Percentiles rank a stretch among this genome's conserved stretches.
phyloP scores from a whole-genome alignment of 2,329 filamentous ascomycete species.

The Pleoardoris graminearum region DNA sequence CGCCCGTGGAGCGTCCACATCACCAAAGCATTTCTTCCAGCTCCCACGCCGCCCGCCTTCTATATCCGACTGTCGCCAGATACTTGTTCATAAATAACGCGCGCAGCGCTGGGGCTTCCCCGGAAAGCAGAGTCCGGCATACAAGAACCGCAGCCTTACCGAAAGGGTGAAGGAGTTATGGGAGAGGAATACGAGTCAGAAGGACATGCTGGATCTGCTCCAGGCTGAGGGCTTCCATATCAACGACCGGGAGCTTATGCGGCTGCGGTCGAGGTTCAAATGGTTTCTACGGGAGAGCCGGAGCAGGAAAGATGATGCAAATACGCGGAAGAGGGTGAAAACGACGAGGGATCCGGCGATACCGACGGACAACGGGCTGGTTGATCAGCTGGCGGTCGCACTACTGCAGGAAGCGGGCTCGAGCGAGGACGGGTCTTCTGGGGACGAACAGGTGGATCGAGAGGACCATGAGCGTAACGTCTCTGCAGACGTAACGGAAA shows the following conservation, averaged over 20 bases:
- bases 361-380: constrained; percentile 20
- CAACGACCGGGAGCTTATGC: constrained; percentile 70
- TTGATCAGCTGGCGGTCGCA: constrained; percentile 34
- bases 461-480: neutral
- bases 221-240: constrained; percentile 74
- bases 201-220: constrained; percentile 72
- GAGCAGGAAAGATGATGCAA: constrained; percentile 4
- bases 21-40: too few species aligned
- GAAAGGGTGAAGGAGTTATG: constrained; percentile 75
- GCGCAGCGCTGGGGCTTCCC: constrained; percentile 72
- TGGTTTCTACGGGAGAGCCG: constrained; percentile 62
- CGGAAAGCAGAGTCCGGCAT: constrained; percentile 70
- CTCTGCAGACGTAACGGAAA: neutral
- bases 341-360: constrained; percentile 15
- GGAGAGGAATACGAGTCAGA: constrained; percentile 72
- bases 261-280: constrained; percentile 69
- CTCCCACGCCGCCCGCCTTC: too few species aligned
- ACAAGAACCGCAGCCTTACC: constrained; percentile 70
- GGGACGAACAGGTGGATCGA: constrained; percentile 7
- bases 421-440: constrained; percentile 14
- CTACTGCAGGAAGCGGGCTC: constrained; percentile 29
- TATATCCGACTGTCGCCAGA: neutral
- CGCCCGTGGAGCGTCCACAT: neutral
- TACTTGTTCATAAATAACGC: constrained; percentile 9
- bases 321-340: constrained; percentile 12